Conservation (phyloP, 768 basidiomycete genomes). For the Tulasnella sp. region DNA sequence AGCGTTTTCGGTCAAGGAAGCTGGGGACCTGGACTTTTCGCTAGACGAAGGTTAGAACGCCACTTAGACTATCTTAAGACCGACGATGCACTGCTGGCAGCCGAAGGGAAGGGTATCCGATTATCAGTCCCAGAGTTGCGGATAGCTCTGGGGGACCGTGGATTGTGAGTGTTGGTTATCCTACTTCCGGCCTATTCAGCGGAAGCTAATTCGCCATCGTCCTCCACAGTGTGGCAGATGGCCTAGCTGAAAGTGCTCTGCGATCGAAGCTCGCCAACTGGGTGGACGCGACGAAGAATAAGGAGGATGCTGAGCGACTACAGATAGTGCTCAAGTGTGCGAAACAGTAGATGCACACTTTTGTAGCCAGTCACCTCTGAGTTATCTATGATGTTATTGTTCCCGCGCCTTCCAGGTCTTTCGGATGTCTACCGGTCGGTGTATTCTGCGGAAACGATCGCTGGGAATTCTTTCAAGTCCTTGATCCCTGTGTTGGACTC, state of each 20-base stretch:
- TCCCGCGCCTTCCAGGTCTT: background rate
- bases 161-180: constrained; percentile 43
- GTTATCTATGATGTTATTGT: background rate
- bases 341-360: background rate
- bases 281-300: background rate
- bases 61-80: constrained; percentile 33
- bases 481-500: too few relatives aligned
- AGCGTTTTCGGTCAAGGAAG: constrained; percentile 28
- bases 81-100: constrained; percentile 53
- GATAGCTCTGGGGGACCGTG: constrained; percentile 63
- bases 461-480: too few relatives aligned
- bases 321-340: background rate
- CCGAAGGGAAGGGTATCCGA: constrained; percentile 33
- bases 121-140: constrained; percentile 46
- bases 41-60: constrained; percentile 27
- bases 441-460: too few relatives aligned
- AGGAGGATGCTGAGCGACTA: background rate
- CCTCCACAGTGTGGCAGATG: background rate
- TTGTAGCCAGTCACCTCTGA: background rate
- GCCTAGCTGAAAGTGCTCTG: background rate
- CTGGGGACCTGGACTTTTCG: constrained; percentile 29
- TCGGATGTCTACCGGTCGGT: background rate
- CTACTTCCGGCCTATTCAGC: background rate
- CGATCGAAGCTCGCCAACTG: background rate
- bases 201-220: background rate